These are phyloP conservation scores for Lodderomyces margitis DNA, from an alignment of 1,139 yeast genomes.

Conservation along the genomic window DNA sequence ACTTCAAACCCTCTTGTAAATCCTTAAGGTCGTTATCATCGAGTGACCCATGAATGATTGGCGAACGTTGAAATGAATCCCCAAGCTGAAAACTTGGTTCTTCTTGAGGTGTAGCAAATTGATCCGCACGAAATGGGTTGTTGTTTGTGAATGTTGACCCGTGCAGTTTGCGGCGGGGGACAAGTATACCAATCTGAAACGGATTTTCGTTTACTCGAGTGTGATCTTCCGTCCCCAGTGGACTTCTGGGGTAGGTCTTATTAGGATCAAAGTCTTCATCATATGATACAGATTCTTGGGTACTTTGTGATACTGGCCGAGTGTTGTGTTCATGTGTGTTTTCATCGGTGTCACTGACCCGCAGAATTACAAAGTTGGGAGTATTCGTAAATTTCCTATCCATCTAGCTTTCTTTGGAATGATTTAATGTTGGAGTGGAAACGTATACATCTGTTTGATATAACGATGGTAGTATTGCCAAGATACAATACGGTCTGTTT, in stretches of 20 bases:
- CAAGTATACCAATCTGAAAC: not conserved
- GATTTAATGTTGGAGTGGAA: not conserved
- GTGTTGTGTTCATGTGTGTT: not conserved
- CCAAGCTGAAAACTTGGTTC: not conserved
- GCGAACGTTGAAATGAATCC: slow-evolving; percentile 2
- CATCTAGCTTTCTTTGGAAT: not conserved
- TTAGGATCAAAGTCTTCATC: slow-evolving; percentile 15
- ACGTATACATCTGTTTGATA: not conserved
- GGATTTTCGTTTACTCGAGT: too few relatives aligned
- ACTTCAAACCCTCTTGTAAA: slow-evolving; percentile 35
- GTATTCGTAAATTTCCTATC: not conserved
- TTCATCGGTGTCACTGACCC: not conserved
- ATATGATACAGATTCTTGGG: slow-evolving; percentile 2
- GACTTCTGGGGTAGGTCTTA: slow-evolving; percentile 10
- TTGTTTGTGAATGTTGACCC: not conserved
- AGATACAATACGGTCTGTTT: too few relatives aligned
- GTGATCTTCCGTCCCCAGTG: too few relatives aligned
- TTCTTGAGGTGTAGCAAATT: not conserved
- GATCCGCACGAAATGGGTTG: slow-evolving; percentile 1
- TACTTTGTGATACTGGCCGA: not conserved
- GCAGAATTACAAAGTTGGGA: not conserved
- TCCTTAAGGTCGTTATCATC: slow-evolving; percentile 32
- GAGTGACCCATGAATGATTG: slow-evolving; percentile 8
- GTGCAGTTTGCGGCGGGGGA: slow-evolving; percentile 1
- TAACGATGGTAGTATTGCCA: not conserved